A percentile compares a stretch with the other conserved stretches of the same genome.
These are phyloP conservation scores for Solanum chilense DNA, from an alignment of 257 asterid genomes.

Conservation along the genomic window DNA sequence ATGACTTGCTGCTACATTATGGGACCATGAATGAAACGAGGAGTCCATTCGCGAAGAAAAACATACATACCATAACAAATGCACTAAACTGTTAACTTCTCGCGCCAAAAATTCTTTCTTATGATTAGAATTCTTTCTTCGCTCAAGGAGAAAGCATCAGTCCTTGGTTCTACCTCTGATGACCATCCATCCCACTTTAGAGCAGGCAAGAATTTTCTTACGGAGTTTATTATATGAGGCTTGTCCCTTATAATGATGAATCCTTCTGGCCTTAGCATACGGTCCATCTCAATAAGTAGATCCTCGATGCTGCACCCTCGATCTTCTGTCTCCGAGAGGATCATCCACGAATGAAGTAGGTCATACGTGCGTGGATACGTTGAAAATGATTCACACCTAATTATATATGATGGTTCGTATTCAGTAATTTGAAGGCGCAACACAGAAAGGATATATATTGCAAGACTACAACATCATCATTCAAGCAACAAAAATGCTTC, in stretches of 20 bases:
- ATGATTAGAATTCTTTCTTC: slow-evolving; percentile 71
- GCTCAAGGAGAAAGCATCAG: slow-evolving; percentile 40
- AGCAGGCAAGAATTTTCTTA: slow-evolving; percentile 48
- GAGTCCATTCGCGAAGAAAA: neutral
- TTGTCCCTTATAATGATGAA: slow-evolving; percentile 70
- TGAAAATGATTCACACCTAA: slow-evolving; percentile 96
- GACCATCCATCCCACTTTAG: slow-evolving; percentile 82
- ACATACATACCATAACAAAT: neutral
- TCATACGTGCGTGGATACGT: slow-evolving; percentile 94
- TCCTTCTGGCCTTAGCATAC: slow-evolving; percentile 85
- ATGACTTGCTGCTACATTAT: neutral
- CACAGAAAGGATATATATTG: neutral
- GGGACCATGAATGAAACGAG: neutral
- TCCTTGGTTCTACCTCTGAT: slow-evolving; percentile 63
- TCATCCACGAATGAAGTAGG: slow-evolving; percentile 79
- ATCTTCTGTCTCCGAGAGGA: slow-evolving; percentile 55
- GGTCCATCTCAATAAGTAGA: slow-evolving; percentile 85
- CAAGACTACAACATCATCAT: neutral
- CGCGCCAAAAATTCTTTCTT: slow-evolving; percentile 49
- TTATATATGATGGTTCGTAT: slow-evolving; percentile 3
- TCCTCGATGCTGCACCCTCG: slow-evolving; percentile 75
- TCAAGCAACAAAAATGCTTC: neutral
- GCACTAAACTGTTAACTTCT: slow-evolving; percentile 8
- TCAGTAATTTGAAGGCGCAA: neutral
- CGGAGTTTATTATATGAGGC: slow-evolving; percentile 34